These are phyloP conservation scores for Cystofilobasidium bisporidii DNA, from an alignment of 768 basidiomycete species.

Conservation along the genomic window DNA sequence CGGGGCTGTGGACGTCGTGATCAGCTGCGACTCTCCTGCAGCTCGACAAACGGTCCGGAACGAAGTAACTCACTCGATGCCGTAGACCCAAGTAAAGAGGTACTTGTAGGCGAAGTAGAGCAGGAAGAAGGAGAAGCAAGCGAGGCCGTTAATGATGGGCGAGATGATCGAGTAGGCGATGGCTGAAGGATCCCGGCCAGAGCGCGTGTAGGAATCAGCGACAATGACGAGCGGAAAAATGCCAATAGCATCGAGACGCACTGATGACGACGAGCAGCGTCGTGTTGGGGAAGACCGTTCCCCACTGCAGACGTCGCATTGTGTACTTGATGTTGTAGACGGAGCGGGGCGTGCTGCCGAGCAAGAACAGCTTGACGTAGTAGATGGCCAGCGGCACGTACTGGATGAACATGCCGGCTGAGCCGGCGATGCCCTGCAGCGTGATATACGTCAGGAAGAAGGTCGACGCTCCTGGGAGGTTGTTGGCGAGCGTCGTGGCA, in stretches of 20 bases:
- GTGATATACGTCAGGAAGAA: conserved; percentile 82
- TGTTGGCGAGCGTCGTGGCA: conserved; percentile 60
- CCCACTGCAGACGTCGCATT: conserved; percentile 60
- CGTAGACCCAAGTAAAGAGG: conserved; percentile 64
- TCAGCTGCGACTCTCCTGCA: no score
- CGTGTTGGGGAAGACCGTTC: conserved; percentile 56
- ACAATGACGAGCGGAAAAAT: no score
- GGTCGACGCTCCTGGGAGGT: conserved; percentile 72
- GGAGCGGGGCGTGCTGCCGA: conserved; percentile 80
- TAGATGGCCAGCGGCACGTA: conserved; percentile 47
- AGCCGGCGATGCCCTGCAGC: conserved; percentile 51
- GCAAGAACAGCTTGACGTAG: conserved; percentile 78
- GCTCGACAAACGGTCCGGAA: no score
- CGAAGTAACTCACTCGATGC: conserved; percentile 27
- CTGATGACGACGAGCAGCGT: conserved; percentile 77
- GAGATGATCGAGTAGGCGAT: conserved; percentile 70
- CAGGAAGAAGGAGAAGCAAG: conserved; percentile 67
- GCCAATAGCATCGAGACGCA: conserved; percentile 42
- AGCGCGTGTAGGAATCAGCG: no score
- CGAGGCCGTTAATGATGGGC: conserved; percentile 86
- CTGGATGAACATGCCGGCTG: conserved; percentile 10
- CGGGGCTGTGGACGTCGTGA: conserved; percentile 32
- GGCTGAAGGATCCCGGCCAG: conserved; percentile 24
- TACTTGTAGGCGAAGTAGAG: conserved; percentile 54
- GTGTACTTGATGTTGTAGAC: conserved; percentile 73